Base-by-base conservation (phyloP, 2,329 filamentous ascomycete genomes). In the Scedosporium minutisporum region DNA sequence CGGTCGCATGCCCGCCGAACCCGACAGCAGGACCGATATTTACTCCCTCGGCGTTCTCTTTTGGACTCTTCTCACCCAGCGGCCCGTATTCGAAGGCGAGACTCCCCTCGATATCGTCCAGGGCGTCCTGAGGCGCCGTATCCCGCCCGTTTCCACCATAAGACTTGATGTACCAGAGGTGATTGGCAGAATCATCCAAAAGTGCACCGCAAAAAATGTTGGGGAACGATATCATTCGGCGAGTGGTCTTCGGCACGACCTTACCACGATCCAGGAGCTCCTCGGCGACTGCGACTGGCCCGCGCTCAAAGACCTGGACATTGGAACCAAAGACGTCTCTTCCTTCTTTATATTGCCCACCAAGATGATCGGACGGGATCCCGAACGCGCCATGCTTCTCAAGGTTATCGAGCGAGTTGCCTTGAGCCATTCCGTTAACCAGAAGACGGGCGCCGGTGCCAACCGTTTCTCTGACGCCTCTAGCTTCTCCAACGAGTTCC, bases 21-120 rank as follows among this genome's bases (percentile, higher is more conserved):
- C 93, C 1, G 93, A 97, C 74, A 90, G 85, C 53, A 85, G 93
- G 48, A 97, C 93, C 16, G 93, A 97, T 73, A 96, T 97, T 38
- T 97, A 97, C 76, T 93, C 91, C 0, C 78, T 97, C 1, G 93
- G 93, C 3, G 87, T 97, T 46, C 75, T 97, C 1, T 93, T 97
- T 72, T 97, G 91, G 88, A 90, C 85, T 7, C 83, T 96, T 69
- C 78, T 96, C 57, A 90, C 90, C 1, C 91, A 92, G 29, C 84
- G 87, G 68, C 84, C 89, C 3, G 89, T 91, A 0, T 96, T 95
- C 67, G 87, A 88, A 42, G 93, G 91, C 9, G 82, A 86, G 12
- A 88, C 86, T 0, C 90, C 93, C 0, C 83, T 97, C 64, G 93
- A 97, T 69, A 91, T 97, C 55, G 91, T 97, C 66, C 93, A 97